Percentiles rank a stretch among this genome's conserved stretches.
Conservation (phyloP, 768 basidiomycete genomes). For the Agrocybe chaxingu region DNA sequence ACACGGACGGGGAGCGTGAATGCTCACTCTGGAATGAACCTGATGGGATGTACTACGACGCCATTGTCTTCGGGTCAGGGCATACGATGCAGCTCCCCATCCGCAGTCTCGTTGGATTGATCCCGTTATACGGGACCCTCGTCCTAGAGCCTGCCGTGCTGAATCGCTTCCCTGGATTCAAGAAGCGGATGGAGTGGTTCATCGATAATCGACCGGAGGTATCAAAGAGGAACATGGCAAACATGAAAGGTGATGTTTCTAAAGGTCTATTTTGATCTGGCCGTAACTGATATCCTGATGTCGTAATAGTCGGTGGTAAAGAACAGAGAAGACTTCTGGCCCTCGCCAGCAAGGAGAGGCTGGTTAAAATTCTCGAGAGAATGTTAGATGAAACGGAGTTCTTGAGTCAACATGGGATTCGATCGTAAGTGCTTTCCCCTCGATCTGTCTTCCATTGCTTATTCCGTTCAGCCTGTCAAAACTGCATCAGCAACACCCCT, state of each 20-base stretch:
- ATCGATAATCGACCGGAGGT: constrained; percentile 89
- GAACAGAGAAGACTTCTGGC: constrained; percentile 88
- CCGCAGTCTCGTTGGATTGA: constrained; percentile 94
- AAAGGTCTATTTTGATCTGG: background rate
- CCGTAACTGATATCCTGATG: constrained; percentile 2
- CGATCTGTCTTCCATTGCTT: background rate
- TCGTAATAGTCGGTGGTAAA: constrained; percentile 52
- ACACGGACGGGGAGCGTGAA: constrained; percentile 72
- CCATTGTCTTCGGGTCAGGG: constrained; percentile 82
- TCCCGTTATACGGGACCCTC: constrained; percentile 92
- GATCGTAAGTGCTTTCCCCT: constrained; percentile 67
- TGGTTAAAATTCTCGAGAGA: constrained; percentile 85
- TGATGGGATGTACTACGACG: constrained; percentile 99
- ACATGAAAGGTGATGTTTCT: constrained; percentile 73
- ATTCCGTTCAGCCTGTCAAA: constrained; percentile 70
- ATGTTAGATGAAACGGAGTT: constrained; percentile 99
- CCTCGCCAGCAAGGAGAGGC: constrained; percentile 86
- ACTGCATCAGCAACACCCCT: constrained; percentile 86
- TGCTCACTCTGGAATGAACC: constrained; percentile 91
- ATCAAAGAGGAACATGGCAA: constrained; percentile 90
- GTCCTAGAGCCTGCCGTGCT: constrained; percentile 88
- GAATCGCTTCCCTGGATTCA: constrained; percentile 95
- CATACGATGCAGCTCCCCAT: constrained; percentile 89
- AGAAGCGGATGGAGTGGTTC: constrained; percentile 99
- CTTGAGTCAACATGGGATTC: constrained; percentile 90